Conservation (phyloP, 495 filamentous ascomycete species). For the Cairneyella variabilis region DNA sequence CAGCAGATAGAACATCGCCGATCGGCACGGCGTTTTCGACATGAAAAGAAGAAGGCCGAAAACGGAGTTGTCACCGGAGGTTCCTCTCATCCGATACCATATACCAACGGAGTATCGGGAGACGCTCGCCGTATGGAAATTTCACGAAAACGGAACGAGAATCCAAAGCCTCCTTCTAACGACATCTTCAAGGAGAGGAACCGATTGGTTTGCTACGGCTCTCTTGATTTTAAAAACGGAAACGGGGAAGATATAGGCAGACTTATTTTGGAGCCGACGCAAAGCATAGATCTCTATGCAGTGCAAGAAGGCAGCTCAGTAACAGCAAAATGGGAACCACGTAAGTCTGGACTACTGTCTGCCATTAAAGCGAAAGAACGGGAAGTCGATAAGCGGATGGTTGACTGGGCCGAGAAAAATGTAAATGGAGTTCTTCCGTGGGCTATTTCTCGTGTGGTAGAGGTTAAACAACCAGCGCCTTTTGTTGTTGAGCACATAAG, state of each 20-base stretch:
- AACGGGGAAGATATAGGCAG: background rate
- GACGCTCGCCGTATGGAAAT: background rate
- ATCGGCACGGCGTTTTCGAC: background rate
- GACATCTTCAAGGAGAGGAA: background rate
- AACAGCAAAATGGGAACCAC: background rate
- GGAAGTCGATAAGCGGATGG: background rate
- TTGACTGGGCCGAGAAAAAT: background rate
- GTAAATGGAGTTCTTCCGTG: background rate
- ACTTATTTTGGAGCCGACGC: background rate
- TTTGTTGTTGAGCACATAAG: background rate
- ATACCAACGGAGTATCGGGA: background rate
- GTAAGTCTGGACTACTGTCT: background rate
- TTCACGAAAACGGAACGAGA: background rate
- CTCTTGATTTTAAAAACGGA: background rate
- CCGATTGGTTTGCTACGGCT: background rate
- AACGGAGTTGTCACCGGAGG: background rate
- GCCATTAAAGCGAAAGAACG: background rate
- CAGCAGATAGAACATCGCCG: background rate
- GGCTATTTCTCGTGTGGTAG: background rate
- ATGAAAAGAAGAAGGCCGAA: background rate
- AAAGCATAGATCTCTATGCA: background rate
- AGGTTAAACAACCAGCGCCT: background rate
- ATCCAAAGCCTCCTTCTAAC: background rate
- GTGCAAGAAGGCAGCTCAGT: background rate
- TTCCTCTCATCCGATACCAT: too few relatives aligned